phyloP scores from a whole-genome alignment of 306 rosid species.

The Amphicarpaea edgeworthii region DNA sequence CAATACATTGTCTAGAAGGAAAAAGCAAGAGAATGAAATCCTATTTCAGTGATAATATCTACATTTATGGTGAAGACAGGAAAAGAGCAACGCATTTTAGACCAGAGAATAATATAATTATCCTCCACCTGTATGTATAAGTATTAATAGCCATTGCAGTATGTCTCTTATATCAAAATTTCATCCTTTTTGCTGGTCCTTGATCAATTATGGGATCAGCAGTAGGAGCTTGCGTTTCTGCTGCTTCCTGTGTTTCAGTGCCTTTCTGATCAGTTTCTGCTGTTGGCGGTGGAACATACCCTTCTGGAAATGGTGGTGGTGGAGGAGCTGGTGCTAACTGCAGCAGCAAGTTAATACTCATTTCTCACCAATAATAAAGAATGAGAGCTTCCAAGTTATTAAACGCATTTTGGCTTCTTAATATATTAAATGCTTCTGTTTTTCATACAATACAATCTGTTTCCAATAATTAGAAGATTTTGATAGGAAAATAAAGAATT shows the following conservation, averaged over 20 bases:
- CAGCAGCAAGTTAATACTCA: slow-evolving; percentile 33
- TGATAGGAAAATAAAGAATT: not conserved
- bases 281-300: slow-evolving; percentile 65
- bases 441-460: not conserved
- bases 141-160: slow-evolving; percentile 2
- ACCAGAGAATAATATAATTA: slow-evolving; percentile 28
- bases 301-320: slow-evolving; percentile 92
- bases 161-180: slow-evolving; percentile 52
- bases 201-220: slow-evolving; percentile 90
- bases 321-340: slow-evolving; percentile 92
- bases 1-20: slow-evolving; percentile 33
- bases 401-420: not conserved
- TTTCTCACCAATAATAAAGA: slow-evolving; percentile 19
- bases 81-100: slow-evolving; percentile 11
- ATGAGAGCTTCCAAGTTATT: slow-evolving; percentile 12
- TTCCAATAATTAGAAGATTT: slow-evolving; percentile 11
- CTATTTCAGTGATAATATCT: slow-evolving; percentile 23
- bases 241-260: slow-evolving; percentile 69
- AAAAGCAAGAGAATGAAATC: slow-evolving; percentile 2
- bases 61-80: slow-evolving; percentile 34
- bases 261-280: slow-evolving; percentile 73
- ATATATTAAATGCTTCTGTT: slow-evolving; percentile 1
- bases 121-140: not conserved
- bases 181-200: slow-evolving; percentile 91
- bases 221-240: slow-evolving; percentile 69